Percentiles rank a stretch among this genome's conserved stretches.
These are phyloP conservation scores for Pholiota conissans DNA, from an alignment of 768 basidiomycete species.

Conservation along the genomic window DNA sequence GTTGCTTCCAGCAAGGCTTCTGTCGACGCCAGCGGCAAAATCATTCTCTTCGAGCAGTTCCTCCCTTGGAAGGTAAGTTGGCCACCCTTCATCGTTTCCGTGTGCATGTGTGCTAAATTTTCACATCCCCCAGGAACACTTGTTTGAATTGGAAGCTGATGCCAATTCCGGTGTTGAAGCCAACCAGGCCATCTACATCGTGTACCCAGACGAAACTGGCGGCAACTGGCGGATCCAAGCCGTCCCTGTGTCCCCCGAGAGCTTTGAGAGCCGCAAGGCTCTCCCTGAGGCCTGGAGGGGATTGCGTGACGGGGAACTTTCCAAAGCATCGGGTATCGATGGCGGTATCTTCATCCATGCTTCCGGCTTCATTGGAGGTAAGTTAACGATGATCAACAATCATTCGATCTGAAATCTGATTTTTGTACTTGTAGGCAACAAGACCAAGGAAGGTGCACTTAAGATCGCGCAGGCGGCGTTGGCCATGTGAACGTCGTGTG, in stretches of 20 bases:
- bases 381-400: too few relatives aligned
- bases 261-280: slow-evolving; percentile 89
- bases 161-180: slow-evolving; percentile 35
- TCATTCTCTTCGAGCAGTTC: slow-evolving; percentile 79
- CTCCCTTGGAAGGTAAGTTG: slow-evolving; percentile 81
- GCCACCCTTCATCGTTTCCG: not conserved
- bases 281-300: slow-evolving; percentile 95
- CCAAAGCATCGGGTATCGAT: slow-evolving; percentile 68
- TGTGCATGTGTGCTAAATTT: too few relatives aligned
- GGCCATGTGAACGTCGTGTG: slow-evolving; percentile 26
- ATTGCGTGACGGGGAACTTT: slow-evolving; percentile 80
- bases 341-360: slow-evolving; percentile 94
- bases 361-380: slow-evolving; percentile 95
- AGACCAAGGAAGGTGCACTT: slow-evolving; percentile 87
- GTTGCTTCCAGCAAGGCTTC: slow-evolving; percentile 54
- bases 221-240: slow-evolving; percentile 92
- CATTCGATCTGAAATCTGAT: not conserved
- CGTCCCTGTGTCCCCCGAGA: slow-evolving; percentile 77
- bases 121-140: too few relatives aligned
- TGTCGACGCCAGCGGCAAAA: slow-evolving; percentile 70
- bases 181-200: slow-evolving; percentile 72
- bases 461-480: slow-evolving; percentile 75
- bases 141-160: slow-evolving; percentile 82
- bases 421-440: slow-evolving; percentile 59
- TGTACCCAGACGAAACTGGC: slow-evolving; percentile 84